A percentile compares a stretch with the other conserved stretches of the same genome.
These are phyloP conservation scores for Yamadazyma sp. DNA, from an alignment of 1,139 yeast species.

Conservation along the genomic window DNA sequence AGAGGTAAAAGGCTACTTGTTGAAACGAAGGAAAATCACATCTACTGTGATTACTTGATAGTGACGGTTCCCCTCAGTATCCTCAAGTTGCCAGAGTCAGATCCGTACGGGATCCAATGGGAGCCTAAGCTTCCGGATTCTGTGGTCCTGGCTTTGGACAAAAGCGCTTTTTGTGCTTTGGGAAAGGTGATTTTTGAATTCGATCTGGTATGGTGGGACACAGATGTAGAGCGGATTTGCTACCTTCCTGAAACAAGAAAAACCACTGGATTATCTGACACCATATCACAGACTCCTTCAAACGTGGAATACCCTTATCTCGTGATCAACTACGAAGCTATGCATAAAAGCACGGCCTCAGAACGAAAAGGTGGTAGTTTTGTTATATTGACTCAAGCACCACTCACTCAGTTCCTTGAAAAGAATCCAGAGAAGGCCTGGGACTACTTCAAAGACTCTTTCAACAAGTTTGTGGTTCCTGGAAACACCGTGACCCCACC, in stretches of 20 bases:
- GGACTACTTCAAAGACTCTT: constrained; percentile 39
- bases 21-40: constrained; percentile 19
- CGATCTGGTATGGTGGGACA: constrained; percentile 65
- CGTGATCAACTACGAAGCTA: constrained; percentile 32
- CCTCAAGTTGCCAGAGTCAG: constrained; percentile 40
- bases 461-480: constrained; percentile 22
- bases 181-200: constrained; percentile 82
- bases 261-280: constrained; percentile 18
- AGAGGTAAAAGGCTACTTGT: constrained; percentile 18
- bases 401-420: constrained; percentile 56
- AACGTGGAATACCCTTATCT: constrained; percentile 13
- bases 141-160: constrained; percentile 44
- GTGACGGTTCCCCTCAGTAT: constrained; percentile 79
- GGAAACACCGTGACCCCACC: constrained; percentile 41
- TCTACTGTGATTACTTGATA: constrained; percentile 52
- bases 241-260: constrained; percentile 36
- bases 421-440: constrained; percentile 38
- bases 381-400: constrained; percentile 65
- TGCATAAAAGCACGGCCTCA: constrained; percentile 14
- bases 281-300: constrained; percentile 20
- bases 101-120: constrained; percentile 54
- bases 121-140: constrained; percentile 54
- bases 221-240: constrained; percentile 49
- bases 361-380: constrained; percentile 34
- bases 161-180: constrained; percentile 65